Percentiles rank a stretch among this genome's conserved stretches.
phyloP scores from a whole-genome alignment of 2,329 filamentous ascomycete genomes.

The Fonsecaea nubica region DNA sequence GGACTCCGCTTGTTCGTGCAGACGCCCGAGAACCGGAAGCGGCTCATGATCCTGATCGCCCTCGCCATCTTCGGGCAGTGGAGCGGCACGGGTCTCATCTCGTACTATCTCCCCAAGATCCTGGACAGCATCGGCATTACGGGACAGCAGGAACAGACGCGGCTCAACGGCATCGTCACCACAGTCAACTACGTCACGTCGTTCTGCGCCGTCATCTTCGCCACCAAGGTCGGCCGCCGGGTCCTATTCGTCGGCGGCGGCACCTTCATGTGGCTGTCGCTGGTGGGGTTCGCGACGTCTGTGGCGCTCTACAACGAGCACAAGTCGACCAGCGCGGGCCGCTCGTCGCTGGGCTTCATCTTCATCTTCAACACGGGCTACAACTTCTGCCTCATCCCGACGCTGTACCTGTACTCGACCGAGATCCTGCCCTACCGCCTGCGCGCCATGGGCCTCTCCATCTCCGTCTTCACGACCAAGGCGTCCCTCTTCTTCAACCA shows the following conservation, averaged over 20 bases:
- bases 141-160: slow-evolving; percentile 43
- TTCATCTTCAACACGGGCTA: slow-evolving; percentile 11
- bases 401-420: slow-evolving; percentile 6
- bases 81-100: slow-evolving; percentile 44
- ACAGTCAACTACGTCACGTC: slow-evolving; percentile 7
- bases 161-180: slow-evolving; percentile 46
- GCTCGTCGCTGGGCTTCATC: slow-evolving; percentile 6
- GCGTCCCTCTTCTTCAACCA: slow-evolving; percentile 44
- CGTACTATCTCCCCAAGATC: slow-evolving; percentile 47
- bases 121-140: slow-evolving; percentile 48
- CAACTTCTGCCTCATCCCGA: slow-evolving; percentile 12
- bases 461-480: slow-evolving; percentile 43
- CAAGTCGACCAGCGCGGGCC: neutral
- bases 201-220: slow-evolving; percentile 5
- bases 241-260: slow-evolving; percentile 9
- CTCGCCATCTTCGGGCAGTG: slow-evolving; percentile 12
- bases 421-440: slow-evolving; percentile 11
- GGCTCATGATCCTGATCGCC: slow-evolving; percentile 3
- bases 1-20: slow-evolving; percentile 4
- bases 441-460: slow-evolving; percentile 8
- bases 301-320: slow-evolving; percentile 8
- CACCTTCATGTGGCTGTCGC: slow-evolving; percentile 13
- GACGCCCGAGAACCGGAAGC: slow-evolving; percentile 6
- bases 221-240: slow-evolving; percentile 6
- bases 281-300: slow-evolving; percentile 9